Percentiles rank a stretch among this genome's conserved stretches.
These are phyloP conservation scores for Porodaedalea pini DNA, from an alignment of 1,284 basidiomycete species.

Conservation along the genomic window DNA sequence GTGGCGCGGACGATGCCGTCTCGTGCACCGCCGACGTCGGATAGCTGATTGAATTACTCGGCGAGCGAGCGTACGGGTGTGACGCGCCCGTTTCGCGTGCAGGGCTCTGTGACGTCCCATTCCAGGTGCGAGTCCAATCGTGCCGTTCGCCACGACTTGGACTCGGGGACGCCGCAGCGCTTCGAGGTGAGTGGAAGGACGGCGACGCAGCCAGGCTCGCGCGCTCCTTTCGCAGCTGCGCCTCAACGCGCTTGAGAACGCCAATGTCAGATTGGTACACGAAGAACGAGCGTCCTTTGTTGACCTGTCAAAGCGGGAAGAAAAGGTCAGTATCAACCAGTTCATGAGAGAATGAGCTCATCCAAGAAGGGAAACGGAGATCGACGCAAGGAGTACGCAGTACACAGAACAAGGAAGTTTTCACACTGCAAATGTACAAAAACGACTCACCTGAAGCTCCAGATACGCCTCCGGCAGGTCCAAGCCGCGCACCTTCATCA, in stretches of 20 bases:
- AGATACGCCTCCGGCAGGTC: constrained; percentile 87
- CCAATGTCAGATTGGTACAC: constrained; percentile 83
- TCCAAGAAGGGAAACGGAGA: neutral
- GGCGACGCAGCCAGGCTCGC: constrained; percentile 30
- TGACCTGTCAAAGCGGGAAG: constrained; percentile 37
- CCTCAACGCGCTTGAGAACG: constrained; percentile 75
- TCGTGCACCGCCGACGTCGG: constrained; percentile 13
- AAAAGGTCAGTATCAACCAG: neutral
- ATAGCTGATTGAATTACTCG: constrained; percentile 20
- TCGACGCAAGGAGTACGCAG: neutral
- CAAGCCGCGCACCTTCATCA: constrained; percentile 78
- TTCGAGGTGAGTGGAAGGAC: constrained; percentile 17
- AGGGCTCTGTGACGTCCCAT: neutral
- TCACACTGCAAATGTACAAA: neutral
- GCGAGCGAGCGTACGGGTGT: constrained; percentile 20
- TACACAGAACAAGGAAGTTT: neutral
- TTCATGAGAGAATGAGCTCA: neutral
- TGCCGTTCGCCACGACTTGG: constrained; percentile 3
- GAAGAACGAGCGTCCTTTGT: constrained; percentile 81
- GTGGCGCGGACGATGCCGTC: constrained; percentile 15
- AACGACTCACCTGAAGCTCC: constrained; percentile 54
- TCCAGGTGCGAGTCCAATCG: constrained; percentile 4
- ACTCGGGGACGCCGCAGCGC: neutral
- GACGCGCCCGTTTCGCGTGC: constrained; percentile 17
- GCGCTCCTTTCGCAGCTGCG: constrained; percentile 47